Evolutionary conservation across 352 stramenopile species (phyloP).

Genomic region (Globisporangium orthogonon): DNA sequence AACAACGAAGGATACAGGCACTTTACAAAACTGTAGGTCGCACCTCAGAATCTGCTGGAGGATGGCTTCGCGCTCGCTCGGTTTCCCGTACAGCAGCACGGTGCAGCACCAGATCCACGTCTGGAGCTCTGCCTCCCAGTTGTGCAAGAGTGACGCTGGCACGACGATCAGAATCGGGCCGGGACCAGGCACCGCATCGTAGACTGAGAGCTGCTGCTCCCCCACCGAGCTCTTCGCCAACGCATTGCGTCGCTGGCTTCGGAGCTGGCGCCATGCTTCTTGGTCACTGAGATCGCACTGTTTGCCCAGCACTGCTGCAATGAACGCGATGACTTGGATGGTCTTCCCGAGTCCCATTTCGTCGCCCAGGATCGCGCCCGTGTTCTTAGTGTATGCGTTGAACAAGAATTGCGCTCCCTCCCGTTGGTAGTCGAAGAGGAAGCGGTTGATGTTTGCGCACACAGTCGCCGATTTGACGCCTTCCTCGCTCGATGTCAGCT

Average conservation of each 20-base stretch:
- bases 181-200: slow-evolving; percentile 21
- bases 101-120: slow-evolving; percentile 85
- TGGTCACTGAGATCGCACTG: slow-evolving; percentile 92
- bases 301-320: slow-evolving; percentile 91
- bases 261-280: slow-evolving; percentile 91
- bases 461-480: slow-evolving; percentile 21
- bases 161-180: slow-evolving; percentile 96
- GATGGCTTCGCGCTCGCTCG: slow-evolving; percentile 42
- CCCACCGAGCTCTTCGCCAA: not conserved
- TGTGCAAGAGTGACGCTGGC: slow-evolving; percentile 96
- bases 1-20: not conserved
- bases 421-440: slow-evolving; percentile 70
- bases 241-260: slow-evolving; percentile 87
- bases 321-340: slow-evolving; percentile 90
- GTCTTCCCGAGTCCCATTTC: slow-evolving; percentile 97
- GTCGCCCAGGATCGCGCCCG: slow-evolving; percentile 94
- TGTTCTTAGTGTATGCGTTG: slow-evolving; percentile 36
- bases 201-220: not conserved
- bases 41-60: slow-evolving; percentile 67
- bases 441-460: slow-evolving; percentile 66
- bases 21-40: slow-evolving; percentile 46
- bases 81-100: slow-evolving; percentile 59
- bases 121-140: slow-evolving; percentile 99
- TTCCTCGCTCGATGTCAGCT: slow-evolving; percentile 16
- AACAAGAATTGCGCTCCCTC: slow-evolving; percentile 66